These are phyloP conservation scores for Serendipita vermifera DNA, from an alignment of 768 basidiomycete genomes.

Conservation along the genomic window DNA sequence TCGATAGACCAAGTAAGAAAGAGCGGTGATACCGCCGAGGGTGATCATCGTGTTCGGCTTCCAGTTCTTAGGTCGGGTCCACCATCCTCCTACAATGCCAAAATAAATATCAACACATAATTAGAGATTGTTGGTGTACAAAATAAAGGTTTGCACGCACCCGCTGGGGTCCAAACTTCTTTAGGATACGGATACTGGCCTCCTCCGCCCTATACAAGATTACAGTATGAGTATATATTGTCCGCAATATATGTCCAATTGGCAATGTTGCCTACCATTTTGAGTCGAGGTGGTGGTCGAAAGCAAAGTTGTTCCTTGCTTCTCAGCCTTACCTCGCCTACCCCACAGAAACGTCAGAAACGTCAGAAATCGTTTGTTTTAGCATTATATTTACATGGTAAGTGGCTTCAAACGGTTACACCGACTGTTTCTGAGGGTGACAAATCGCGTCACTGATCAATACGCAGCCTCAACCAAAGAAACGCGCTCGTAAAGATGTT, in stretches of 20 bases:
- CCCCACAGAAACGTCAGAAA: no score
- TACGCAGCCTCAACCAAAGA: neutral
- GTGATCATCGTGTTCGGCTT: slow-evolving; percentile 67
- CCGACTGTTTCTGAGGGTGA: no score
- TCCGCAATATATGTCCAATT: neutral
- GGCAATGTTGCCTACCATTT: slow-evolving; percentile 2
- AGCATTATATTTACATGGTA: no score
- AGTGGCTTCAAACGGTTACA: no score
- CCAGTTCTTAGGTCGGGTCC: slow-evolving; percentile 87
- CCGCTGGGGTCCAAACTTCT: slow-evolving; percentile 88
- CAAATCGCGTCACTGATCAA: no score
- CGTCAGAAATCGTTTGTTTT: no score
- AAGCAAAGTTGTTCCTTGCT: neutral
- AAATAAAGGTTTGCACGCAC: slow-evolving; percentile 28
- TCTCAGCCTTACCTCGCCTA: no score
- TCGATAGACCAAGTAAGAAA: slow-evolving; percentile 55
- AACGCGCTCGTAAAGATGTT: slow-evolving; percentile 5
- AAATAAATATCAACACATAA: no score
- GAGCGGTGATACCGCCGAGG: slow-evolving; percentile 50
- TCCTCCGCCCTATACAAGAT: slow-evolving; percentile 53
- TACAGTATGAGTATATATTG: neutral
- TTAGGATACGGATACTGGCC: slow-evolving; percentile 87
- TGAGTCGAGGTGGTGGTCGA: neutral
- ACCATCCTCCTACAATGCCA: slow-evolving; percentile 98
- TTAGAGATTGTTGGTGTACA: no score